A percentile compares a stretch with the other conserved stretches of the same genome.
Conservation (phyloP, 208 protist species). For the Strigomonas galati region DNA sequence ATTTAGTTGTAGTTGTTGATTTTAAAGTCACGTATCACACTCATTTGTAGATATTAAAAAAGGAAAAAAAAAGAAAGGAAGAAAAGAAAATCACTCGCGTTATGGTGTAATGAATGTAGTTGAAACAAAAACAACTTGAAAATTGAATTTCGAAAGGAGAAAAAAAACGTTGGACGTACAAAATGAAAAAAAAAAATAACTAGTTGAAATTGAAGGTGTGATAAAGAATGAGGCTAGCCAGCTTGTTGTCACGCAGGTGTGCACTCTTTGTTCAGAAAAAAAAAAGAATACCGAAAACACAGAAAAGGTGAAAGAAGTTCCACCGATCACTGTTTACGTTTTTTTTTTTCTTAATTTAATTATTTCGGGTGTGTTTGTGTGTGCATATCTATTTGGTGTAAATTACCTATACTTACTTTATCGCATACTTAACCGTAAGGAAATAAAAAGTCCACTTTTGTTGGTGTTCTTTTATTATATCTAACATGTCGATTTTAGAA, state of each 20-base stretch:
- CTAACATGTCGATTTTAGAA: conserved; percentile 3
- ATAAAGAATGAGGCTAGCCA: conserved; percentile 3
- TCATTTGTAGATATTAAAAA: not conserved
- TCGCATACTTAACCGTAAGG: too few species aligned
- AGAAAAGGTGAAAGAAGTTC: conserved; percentile 8
- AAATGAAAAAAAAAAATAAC: not conserved
- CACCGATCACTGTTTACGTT: not conserved
- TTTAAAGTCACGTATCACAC: not conserved
- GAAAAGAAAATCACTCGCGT: conserved; percentile 2
- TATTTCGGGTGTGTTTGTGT: not conserved
- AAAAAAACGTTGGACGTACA: conserved; percentile 14
- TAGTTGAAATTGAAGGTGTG: conserved; percentile 12
- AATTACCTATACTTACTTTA: too few species aligned
- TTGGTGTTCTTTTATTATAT: conserved; percentile 7
- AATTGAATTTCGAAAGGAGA: conserved; percentile 1
- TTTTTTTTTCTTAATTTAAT: not conserved
- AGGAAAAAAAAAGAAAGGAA: conserved; percentile 12
- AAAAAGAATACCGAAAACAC: conserved; percentile 10
- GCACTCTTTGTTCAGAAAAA: conserved; percentile 11
- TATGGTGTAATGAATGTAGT: not conserved
- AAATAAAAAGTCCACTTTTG: conserved; percentile 1
- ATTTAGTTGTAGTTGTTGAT: not conserved
- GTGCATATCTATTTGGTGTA: too few species aligned
- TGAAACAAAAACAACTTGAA: conserved; percentile 12
- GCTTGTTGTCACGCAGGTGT: conserved; percentile 5